Conservation (phyloP, 1,284 basidiomycete species). For the Vanrija sp. region DNA sequence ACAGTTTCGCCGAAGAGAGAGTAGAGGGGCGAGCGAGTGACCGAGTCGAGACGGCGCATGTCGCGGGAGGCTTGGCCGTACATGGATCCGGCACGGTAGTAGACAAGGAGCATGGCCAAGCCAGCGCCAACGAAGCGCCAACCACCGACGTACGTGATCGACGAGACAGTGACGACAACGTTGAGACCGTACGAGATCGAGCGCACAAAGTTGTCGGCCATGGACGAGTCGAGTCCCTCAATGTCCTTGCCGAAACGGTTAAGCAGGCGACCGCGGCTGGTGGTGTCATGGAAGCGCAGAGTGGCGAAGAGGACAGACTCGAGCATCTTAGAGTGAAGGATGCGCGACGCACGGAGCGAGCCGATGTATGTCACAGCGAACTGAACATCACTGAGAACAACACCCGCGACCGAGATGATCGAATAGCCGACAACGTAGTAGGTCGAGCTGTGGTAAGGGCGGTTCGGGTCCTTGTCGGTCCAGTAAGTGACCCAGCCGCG, state of each 20-base stretch:
- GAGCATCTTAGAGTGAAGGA: constrained; percentile 69
- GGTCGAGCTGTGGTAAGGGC: constrained; percentile 53
- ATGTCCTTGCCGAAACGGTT: constrained; percentile 94
- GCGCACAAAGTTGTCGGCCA: constrained; percentile 73
- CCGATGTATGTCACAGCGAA: constrained; percentile 54
- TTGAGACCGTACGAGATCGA: constrained; percentile 58
- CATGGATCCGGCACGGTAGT: constrained; percentile 57
- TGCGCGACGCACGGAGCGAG: constrained; percentile 64
- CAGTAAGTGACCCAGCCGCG: constrained; percentile 72
- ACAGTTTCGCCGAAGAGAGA: constrained; percentile 89
- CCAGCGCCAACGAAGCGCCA: constrained; percentile 64
- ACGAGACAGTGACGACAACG: constrained; percentile 48
- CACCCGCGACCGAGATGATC: constrained; percentile 41
- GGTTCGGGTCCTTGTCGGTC: constrained; percentile 23
- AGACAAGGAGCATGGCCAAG: constrained; percentile 58
- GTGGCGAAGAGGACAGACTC: constrained; percentile 84
- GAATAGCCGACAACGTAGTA: constrained; percentile 80
- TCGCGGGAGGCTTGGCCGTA: constrained; percentile 85
- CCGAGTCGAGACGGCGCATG: constrained; percentile 81
- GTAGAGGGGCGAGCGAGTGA: constrained; percentile 85
- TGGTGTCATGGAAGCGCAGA: constrained; percentile 89
- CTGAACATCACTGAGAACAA: constrained; percentile 37
- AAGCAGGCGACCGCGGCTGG: constrained; percentile 75
- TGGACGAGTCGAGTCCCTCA: constrained; percentile 80
- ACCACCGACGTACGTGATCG: constrained; percentile 77